A percentile compares a stretch with the other conserved stretches of the same genome.
Evolutionary conservation across 306 rosid species (phyloP).

Genomic region (Prunus mume): DNA sequence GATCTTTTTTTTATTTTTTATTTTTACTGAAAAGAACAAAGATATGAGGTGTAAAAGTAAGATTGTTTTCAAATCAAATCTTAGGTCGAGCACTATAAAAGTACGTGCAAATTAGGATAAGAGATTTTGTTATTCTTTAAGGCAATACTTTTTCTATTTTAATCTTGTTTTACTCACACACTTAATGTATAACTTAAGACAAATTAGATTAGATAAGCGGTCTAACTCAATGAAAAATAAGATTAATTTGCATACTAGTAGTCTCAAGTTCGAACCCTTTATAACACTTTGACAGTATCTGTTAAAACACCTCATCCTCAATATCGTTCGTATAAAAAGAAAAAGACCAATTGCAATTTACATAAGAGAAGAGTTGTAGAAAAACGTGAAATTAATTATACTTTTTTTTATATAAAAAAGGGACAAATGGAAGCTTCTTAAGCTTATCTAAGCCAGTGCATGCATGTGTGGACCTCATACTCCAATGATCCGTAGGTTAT

Average conservation of each 20-base stretch:
- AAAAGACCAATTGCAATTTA: too few relatives aligned
- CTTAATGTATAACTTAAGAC: neutral
- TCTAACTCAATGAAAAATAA: too few relatives aligned
- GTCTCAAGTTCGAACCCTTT: accelerated
- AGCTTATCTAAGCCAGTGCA: neutral
- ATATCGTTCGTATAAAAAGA: too few relatives aligned
- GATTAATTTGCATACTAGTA: too few relatives aligned
- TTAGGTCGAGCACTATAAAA: neutral
- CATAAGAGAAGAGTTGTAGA: too few relatives aligned
- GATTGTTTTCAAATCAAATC: conserved; percentile 19
- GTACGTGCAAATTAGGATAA: neutral
- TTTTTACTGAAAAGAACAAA: neutral
- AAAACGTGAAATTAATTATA: too few relatives aligned
- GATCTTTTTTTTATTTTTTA: neutral
- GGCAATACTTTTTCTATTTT: neutral
- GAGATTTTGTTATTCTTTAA: neutral
- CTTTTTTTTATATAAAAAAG: too few relatives aligned
- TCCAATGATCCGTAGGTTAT: neutral
- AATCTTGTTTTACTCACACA: neutral
- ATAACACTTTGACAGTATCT: too few relatives aligned
- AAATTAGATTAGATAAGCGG: too few relatives aligned
- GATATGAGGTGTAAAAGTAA: conserved; percentile 28
- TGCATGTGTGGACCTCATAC: conserved; percentile 7
- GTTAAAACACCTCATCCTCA: too few relatives aligned
- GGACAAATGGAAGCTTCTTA: neutral